Evolutionary conservation across 768 basidiomycete species (phyloP).

Genomic region (Suillus tomentosus): DNA sequence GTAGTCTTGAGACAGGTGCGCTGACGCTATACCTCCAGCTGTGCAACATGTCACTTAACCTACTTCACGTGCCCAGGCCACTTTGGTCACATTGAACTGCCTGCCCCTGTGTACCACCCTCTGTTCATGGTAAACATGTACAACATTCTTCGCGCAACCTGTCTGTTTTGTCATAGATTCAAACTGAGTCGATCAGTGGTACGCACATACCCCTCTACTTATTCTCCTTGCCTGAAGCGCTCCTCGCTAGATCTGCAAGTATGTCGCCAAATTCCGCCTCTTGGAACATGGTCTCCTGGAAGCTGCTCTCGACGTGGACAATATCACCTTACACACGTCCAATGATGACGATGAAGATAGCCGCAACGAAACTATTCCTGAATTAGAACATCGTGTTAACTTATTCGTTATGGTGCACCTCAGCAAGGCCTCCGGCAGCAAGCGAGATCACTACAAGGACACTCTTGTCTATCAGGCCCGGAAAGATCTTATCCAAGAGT

Average conservation of each 20-base stretch:
- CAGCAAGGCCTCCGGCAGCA: conserved; percentile 47
- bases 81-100: conserved; percentile 96
- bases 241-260: conserved; percentile 68
- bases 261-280: conserved; percentile 81
- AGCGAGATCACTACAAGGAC: conserved; percentile 88
- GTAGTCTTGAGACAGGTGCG: conserved; percentile 5
- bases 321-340: conserved; percentile 50
- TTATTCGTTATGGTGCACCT: conserved; percentile 62
- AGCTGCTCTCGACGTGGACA: conserved; percentile 76
- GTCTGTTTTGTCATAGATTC: conserved; percentile 94
- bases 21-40: conserved; percentile 51
- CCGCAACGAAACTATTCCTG: conserved; percentile 57
- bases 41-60: conserved; percentile 88
- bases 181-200: conserved; percentile 78
- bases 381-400: conserved; percentile 64
- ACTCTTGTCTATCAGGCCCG: conserved; percentile 83
- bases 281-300: conserved; percentile 88
- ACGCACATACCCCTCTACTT: conserved; percentile 28
- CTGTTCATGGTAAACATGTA: conserved; percentile 93
- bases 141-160: conserved; percentile 82
- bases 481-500: conserved; percentile 80
- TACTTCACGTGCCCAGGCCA: conserved; percentile 98
- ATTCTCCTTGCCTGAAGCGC: conserved; percentile 5
- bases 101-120: conserved; percentile 94
- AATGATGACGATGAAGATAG: conserved; percentile 39